phyloP scores from a whole-genome alignment of 2,329 filamentous ascomycete species.

The Sclerotinia trifoliorum region DNA sequence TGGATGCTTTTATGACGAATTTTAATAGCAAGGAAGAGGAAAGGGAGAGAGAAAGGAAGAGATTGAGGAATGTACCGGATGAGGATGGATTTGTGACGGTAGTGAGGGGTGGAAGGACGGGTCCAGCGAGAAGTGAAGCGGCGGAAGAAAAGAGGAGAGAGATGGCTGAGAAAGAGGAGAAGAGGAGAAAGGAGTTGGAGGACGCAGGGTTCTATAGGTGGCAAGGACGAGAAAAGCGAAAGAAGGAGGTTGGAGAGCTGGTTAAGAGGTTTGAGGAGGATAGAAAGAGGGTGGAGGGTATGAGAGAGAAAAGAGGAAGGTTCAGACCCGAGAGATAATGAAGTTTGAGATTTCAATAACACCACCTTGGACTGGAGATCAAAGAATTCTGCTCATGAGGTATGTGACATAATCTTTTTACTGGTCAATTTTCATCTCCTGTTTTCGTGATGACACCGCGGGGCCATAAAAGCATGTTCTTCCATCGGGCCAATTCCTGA shows the following conservation, averaged over 20 bases:
- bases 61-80: conserved; percentile 76
- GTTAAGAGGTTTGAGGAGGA: conserved; percentile 75
- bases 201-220: conserved; percentile 73
- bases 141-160: conserved; percentile 58
- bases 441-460: conserved; percentile 49
- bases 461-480: conserved; percentile 52
- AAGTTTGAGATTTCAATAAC: conserved; percentile 36
- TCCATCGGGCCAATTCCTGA: conserved; percentile 37
- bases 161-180: conserved; percentile 62
- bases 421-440: conserved; percentile 3
- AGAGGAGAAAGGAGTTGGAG: conserved; percentile 61
- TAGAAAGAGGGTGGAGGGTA: conserved; percentile 65
- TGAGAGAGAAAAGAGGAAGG: conserved; percentile 64
- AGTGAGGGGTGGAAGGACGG: conserved; percentile 69
- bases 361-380: background rate
- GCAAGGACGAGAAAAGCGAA: conserved; percentile 76
- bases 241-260: conserved; percentile 69
- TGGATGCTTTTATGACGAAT: conserved; percentile 84
- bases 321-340: conserved; percentile 52
- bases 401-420: conserved; percentile 25
- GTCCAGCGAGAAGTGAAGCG: conserved; percentile 72
- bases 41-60: conserved; percentile 60
- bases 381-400: conserved; percentile 17
- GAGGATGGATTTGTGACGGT: conserved; percentile 96
- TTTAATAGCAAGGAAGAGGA: conserved; percentile 71